These are phyloP conservation scores for Mollisia scopiformis DNA, from an alignment of 2,329 filamentous ascomycete genomes.

Conservation along the genomic window DNA sequence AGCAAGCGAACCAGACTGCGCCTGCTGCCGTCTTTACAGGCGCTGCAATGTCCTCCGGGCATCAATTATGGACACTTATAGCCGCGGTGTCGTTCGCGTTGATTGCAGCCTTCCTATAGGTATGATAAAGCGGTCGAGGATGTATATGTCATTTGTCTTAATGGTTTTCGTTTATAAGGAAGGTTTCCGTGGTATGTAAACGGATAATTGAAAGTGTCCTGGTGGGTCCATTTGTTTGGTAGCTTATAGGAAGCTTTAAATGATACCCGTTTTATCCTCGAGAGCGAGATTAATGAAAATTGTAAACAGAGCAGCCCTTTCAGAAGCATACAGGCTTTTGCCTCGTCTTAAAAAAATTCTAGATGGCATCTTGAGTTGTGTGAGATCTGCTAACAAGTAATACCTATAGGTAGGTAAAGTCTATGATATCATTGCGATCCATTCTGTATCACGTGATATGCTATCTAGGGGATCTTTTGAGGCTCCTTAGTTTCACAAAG, in stretches of 20 bases:
- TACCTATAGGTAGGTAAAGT: too few species aligned
- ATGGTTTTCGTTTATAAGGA: neutral
- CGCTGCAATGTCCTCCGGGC: neutral
- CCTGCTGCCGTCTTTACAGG: neutral
- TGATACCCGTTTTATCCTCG: neutral
- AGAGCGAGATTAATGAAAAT: neutral
- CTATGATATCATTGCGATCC: too few species aligned
- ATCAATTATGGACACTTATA: neutral
- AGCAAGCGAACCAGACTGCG: slow-evolving; percentile 1
- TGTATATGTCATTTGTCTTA: neutral
- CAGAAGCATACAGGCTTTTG: too few species aligned
- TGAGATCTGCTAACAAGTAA: too few species aligned
- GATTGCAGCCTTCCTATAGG: neutral
- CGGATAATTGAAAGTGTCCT: neutral
- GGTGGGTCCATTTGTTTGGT: neutral
- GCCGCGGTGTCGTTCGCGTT: neutral
- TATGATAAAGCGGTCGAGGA: neutral
- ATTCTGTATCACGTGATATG: too few species aligned
- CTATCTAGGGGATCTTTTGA: too few species aligned
- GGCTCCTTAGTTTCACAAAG: too few species aligned
- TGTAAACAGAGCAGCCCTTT: too few species aligned
- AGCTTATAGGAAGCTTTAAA: neutral
- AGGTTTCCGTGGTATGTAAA: neutral
- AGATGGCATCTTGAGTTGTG: too few species aligned
- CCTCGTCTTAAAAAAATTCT: too few species aligned